Base-by-base conservation (phyloP, 371 early-diverging fungal genomes). In the Fennellomyces sp. region DNA sequence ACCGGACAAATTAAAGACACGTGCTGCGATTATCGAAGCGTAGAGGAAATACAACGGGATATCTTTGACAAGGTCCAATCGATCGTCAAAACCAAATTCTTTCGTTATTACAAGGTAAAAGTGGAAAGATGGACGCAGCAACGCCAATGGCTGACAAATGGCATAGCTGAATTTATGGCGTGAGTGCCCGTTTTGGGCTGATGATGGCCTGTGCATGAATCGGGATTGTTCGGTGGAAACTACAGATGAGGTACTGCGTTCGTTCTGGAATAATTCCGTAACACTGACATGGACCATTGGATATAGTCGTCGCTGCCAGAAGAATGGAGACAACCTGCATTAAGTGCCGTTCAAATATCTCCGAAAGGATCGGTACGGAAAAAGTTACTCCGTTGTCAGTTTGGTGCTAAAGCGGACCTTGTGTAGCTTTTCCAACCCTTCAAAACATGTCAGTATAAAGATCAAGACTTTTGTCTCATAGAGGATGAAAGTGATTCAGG, bases 131-230 rank as follows among this genome's bases (percentile, higher is more conserved):
- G 19, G 10, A 13, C 23, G 5, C 33, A 31, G 27, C 15, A 17
- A 27, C 31, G 21, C 23, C 12, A n/a, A n/a, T 23, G 29, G 58
- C 15, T 36, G 38, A 23, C 31, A 52, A 41, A 60, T 30, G 11
- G 7, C 27, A 19, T 73, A 94, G 92, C 83, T 95, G 27, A 90
- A 97, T 68, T 73, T 98, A 41, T 88, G 90, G 80, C 92, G 91
- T 69, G 90, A 91, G 27, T 98, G 98, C 68, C 91, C 91, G 7
- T 96, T 96, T 70, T 98, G 97, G 97, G 70, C 78, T 23, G 91
- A 91, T 27, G 87, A 92, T 54, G 87, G 85, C 10, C 73, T 91
- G 36, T 98, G 98, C 69, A 81, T 91, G 68, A 86, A 92, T 68
- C 72, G 84, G 38, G 94, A 94, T 66, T 98, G 98, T 69, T 83